Conservation (phyloP, 2,329 filamentous ascomycete genomes). For the Pyrenochaeta sp. region DNA sequence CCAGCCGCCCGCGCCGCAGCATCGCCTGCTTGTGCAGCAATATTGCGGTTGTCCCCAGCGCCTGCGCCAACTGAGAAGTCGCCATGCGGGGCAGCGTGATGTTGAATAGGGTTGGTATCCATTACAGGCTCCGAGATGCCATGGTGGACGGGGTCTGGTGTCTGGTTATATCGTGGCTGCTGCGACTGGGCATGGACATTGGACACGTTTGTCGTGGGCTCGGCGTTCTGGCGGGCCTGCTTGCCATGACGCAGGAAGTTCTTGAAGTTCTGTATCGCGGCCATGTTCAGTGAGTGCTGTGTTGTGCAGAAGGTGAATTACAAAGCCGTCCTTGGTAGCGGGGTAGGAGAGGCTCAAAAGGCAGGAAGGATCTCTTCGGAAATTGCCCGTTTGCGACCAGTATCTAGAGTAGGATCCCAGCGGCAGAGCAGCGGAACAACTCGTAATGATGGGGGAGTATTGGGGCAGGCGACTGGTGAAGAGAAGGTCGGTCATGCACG, state of each 20-base stretch:
- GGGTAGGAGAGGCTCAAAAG: conserved; percentile 24
- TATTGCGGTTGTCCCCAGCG: conserved; percentile 68
- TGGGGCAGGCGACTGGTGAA: conserved; percentile 22
- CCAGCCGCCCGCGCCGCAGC: conserved; percentile 70
- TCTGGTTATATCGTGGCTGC: conserved; percentile 63
- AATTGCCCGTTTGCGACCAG: conserved; percentile 25
- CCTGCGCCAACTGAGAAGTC: conserved; percentile 71
- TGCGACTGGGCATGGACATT: conserved; percentile 67
- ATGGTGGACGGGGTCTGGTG: conserved; percentile 62
- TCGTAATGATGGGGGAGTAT: conserved; percentile 16
- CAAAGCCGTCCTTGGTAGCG: conserved; percentile 25
- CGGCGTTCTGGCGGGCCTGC: conserved; percentile 78
- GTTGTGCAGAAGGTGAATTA: conserved; percentile 11
- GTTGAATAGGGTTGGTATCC: conserved; percentile 62
- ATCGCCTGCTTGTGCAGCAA: conserved; percentile 73
- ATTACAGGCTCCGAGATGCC: conserved; percentile 66
- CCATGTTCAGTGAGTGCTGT: conserved; percentile 57
- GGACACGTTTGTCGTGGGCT: conserved; percentile 70
- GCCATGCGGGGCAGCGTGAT: conserved; percentile 58
- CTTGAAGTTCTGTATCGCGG: conserved; percentile 91
- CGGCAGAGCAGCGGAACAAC: conserved; percentile 21
- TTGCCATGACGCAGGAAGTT: conserved; percentile 99
- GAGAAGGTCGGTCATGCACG: conserved; percentile 35
- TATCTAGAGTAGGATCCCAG: conserved; percentile 16
- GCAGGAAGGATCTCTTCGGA: conserved; percentile 11